Conservation (phyloP, 176 grass and related monocot genomes). For the Puya raimondii region DNA sequence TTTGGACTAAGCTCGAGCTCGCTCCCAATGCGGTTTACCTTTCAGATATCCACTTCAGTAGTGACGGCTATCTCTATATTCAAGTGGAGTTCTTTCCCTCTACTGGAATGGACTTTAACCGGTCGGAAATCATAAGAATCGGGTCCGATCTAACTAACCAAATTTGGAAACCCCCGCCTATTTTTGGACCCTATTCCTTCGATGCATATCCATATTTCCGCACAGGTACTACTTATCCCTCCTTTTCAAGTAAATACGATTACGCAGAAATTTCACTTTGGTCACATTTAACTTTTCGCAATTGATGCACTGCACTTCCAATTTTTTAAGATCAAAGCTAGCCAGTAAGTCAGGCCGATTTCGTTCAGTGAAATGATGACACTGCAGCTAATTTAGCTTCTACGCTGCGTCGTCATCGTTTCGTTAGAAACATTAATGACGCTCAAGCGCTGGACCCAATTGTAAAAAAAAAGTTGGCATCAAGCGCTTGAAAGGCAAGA, state of each 20-base stretch:
- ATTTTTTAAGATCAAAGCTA: too few species aligned
- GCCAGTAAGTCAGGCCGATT: too few species aligned
- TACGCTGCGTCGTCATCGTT: too few species aligned
- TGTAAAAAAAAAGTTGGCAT: too few species aligned
- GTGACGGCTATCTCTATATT: conserved; percentile 38
- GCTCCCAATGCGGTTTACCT: conserved; percentile 37
- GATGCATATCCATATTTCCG: conserved; percentile 24
- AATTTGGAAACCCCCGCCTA: conserved; percentile 29
- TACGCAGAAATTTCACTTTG: too few species aligned
- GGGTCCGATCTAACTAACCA: conserved; percentile 49
- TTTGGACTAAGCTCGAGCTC: conserved; percentile 34
- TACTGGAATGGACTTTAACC: conserved; percentile 32
- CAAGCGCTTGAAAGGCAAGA: too few species aligned
- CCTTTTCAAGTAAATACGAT: background rate
- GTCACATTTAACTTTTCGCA: too few species aligned
- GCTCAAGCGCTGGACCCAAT: too few species aligned
- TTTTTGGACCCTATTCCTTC: conserved; percentile 79
- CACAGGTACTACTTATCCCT: background rate
- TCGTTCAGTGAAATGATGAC: too few species aligned
- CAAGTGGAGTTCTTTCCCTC: conserved; percentile 51
- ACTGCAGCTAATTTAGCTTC: too few species aligned
- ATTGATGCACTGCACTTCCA: too few species aligned
- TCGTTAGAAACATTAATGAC: too few species aligned
- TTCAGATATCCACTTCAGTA: conserved; percentile 36
- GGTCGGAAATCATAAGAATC: conserved; percentile 31